These are phyloP conservation scores for Xylariaceae sp. DNA, from an alignment of 2,329 filamentous ascomycete genomes.

Conservation along the genomic window DNA sequence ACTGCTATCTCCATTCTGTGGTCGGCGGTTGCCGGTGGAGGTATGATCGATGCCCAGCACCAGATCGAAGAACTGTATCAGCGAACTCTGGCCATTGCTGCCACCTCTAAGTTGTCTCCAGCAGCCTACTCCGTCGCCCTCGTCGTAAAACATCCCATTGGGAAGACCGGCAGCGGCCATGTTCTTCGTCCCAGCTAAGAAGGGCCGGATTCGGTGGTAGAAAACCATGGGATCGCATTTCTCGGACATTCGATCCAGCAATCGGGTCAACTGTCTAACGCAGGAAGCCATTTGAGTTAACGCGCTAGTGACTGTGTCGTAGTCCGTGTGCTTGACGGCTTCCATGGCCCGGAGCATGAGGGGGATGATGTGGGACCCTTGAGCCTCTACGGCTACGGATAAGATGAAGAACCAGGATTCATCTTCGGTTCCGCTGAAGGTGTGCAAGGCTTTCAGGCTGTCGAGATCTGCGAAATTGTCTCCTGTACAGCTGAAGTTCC, in stretches of 20 bases:
- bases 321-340: conserved; percentile 68
- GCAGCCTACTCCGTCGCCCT: conserved; percentile 67
- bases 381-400: conserved; percentile 88
- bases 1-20: conserved; percentile 8
- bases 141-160: conserved; percentile 83
- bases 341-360: conserved; percentile 79
- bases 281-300: conserved; percentile 70
- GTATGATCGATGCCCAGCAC: conserved; percentile 82
- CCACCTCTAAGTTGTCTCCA: conserved; percentile 87
- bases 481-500: conserved; percentile 72
- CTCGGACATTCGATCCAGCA: conserved; percentile 88
- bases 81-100: conserved; percentile 89
- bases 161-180: conserved; percentile 87
- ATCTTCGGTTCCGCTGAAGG: conserved; percentile 86
- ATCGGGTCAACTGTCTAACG: conserved; percentile 69
- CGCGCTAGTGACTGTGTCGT: conserved; percentile 64
- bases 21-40: conserved; percentile 46
- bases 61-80: conserved; percentile 93
- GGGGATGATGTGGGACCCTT: conserved; percentile 71
- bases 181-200: conserved; percentile 89
- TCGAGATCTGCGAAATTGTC: conserved; percentile 68
- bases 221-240: conserved; percentile 86
- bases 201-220: conserved; percentile 87
- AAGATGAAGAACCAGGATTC: conserved; percentile 96
- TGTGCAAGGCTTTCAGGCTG: conserved; percentile 74